Evolutionary conservation across 1,284 basidiomycete species (phyloP).

Genomic region (Cryptococcus sp.): DNA sequence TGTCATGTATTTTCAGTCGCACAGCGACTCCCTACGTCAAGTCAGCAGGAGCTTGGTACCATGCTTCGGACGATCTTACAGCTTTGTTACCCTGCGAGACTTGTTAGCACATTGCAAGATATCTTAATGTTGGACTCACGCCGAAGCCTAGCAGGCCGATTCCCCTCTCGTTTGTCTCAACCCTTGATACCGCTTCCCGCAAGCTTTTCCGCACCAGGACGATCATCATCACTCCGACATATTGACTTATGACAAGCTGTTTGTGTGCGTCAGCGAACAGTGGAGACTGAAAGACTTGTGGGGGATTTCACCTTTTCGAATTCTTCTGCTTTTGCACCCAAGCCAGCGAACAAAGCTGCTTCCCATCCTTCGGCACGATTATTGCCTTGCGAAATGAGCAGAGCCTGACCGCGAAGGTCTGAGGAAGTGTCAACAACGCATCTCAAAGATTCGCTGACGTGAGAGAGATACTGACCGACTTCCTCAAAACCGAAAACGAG

Average conservation of each 20-base stretch:
- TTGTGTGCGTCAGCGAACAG: not conserved
- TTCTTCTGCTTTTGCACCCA: slow-evolving; percentile 54
- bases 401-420: slow-evolving; percentile 43
- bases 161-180: slow-evolving; percentile 39
- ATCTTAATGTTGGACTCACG: slow-evolving; percentile 21
- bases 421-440: not conserved
- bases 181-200: slow-evolving; percentile 23
- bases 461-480: slow-evolving; percentile 31
- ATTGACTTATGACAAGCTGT: slow-evolving; percentile 39
- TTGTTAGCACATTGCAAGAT: slow-evolving; percentile 2
- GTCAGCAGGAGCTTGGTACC: slow-evolving; percentile 2
- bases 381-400: slow-evolving; percentile 43
- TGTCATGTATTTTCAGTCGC: slow-evolving; percentile 44
- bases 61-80: slow-evolving; percentile 2
- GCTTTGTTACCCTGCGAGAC: slow-evolving; percentile 19
- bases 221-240: slow-evolving; percentile 58
- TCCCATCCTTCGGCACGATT: slow-evolving; percentile 61
- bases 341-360: slow-evolving; percentile 55
- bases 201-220: slow-evolving; percentile 57
- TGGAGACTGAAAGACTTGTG: too few relatives aligned
- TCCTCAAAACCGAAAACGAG: slow-evolving; percentile 50
- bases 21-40: slow-evolving; percentile 48
- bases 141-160: slow-evolving; percentile 49
- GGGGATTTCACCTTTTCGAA: slow-evolving; percentile 33
- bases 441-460: too few relatives aligned